Evolutionary conservation across 345 rosid species (phyloP), one percentile per base, ranked within the genome.

Genomic region (Hibiscus mutabilis): DNA sequence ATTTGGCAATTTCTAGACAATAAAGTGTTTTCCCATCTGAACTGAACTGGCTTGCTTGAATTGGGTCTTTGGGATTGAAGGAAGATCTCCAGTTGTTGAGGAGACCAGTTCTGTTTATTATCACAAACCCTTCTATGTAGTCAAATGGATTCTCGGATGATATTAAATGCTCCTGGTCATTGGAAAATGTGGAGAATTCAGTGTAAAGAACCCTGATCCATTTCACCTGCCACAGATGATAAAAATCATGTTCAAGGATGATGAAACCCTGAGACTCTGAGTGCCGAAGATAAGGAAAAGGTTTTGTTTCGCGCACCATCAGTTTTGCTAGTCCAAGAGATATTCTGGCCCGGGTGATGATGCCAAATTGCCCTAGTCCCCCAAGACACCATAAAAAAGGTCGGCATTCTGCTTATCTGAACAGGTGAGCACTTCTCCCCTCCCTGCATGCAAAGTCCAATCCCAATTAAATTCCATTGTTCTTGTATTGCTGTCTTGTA

Each of bases 311-410:
- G 8, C 49, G 75, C 86, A 95, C 99, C 97, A 75, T 90, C 64
- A 74, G 73, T 16, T 84, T 80, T 19, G 97, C 94, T 47, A 84
- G 87, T 81, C 80, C 88, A 40, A 95, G 94, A 59, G 91, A 75
- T 18, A 95, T 90, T 70, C 85, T 72, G 9, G 99, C 98, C 58
- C 89, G 81, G 24, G 98, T 92, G 77, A 96, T 90, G 78, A 96
- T 80, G 42, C 99, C 99, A 69, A 90, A 92, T 81, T 96, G 99
- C 65, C 99, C 99, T 57, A 96, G 94, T 71, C 98, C 99, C 6
- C 99, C 98, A 79, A 96, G 91, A 85, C 91, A 71, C 91, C 84
- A 74, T 90, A 75, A 73, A 92, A 96, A 63, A 96, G 97, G 68
- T 92, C 96, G 52, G 89, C 75, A 65, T 96, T 92, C 78, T 73